Percentiles rank a stretch among this genome's conserved stretches.
Conservation (phyloP, 2,329 filamentous ascomycete genomes). For the Scedosporium apiospermum region DNA sequence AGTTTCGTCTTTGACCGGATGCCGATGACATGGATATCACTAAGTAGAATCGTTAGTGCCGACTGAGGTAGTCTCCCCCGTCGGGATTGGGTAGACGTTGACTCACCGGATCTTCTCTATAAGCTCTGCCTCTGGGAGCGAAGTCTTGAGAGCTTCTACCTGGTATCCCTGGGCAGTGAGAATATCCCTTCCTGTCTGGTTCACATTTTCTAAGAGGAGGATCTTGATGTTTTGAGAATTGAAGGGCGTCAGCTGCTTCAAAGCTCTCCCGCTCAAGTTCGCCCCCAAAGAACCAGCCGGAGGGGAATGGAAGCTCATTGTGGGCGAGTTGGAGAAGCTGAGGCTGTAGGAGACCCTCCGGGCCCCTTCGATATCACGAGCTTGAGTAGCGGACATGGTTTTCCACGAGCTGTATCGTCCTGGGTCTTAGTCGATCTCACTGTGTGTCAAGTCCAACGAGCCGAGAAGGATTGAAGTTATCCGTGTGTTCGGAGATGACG, state of each 20-base stretch:
- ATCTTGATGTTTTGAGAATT: conserved; percentile 95
- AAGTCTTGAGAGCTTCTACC: conserved; percentile 84
- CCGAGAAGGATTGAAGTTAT: no score
- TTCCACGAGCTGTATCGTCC: neutral
- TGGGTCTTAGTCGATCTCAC: neutral
- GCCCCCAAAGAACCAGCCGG: conserved; percentile 33
- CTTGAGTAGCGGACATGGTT: conserved; percentile 20
- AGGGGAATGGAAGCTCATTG: conserved; percentile 64
- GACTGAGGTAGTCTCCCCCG: conserved; percentile 7
- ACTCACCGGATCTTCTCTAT: conserved; percentile 90
- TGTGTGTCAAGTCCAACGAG: neutral
- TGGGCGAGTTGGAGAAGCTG: conserved; percentile 66
- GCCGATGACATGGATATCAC: conserved; percentile 92
- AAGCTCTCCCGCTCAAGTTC: conserved; percentile 30
- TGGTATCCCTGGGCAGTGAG: conserved; percentile 84
- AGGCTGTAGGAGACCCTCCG: conserved; percentile 44
- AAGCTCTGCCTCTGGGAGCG: conserved; percentile 82
- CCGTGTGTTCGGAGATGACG: neutral
- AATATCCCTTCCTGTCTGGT: conserved; percentile 78
- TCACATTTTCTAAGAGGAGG: conserved; percentile 89
- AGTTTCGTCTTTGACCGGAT: conserved; percentile 98
- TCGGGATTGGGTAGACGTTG: neutral
- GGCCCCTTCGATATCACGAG: conserved; percentile 36
- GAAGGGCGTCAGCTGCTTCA: conserved; percentile 88
- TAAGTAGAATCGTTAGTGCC: conserved; percentile 22